These are phyloP conservation scores for Scheffersomyces titani DNA, from an alignment of 1,139 yeast genomes.

Conservation along the genomic window DNA sequence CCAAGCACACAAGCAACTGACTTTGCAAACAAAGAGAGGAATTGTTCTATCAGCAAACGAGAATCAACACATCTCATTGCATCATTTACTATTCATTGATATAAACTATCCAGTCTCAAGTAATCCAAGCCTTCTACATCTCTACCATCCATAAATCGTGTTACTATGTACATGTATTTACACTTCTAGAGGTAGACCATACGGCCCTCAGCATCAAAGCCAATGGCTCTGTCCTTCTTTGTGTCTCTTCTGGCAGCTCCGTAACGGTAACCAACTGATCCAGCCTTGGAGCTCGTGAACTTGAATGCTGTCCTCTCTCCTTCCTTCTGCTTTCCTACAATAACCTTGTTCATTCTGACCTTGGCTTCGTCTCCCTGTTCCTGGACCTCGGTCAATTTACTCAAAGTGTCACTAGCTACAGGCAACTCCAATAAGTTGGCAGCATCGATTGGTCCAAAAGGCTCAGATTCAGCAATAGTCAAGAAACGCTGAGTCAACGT, in stretches of 20 bases:
- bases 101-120: too few relatives aligned
- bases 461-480: conserved; percentile 91
- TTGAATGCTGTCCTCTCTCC: conserved; percentile 68
- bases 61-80: too few relatives aligned
- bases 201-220: conserved; percentile 71
- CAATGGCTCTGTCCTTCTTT: conserved; percentile 80
- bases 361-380: conserved; percentile 34
- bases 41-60: too few relatives aligned
- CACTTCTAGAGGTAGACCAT: conserved; percentile 38
- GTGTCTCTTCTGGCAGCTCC: conserved; percentile 90
- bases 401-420: conserved; percentile 79
- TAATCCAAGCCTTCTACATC: neutral
- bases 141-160: neutral
- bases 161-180: neutral
- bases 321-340: conserved; percentile 51
- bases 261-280: conserved; percentile 86
- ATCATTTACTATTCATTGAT: too few relatives aligned
- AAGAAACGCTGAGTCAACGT: conserved; percentile 82
- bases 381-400: conserved; percentile 60
- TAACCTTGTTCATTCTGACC: conserved; percentile 30
- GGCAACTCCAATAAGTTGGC: conserved; percentile 79
- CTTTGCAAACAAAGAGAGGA: too few relatives aligned
- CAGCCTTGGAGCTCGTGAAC: conserved; percentile 76
- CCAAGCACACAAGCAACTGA: too few relatives aligned
- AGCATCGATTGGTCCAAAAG: conserved; percentile 98